Conservation (phyloP, 2,329 filamentous ascomycete species). For the Dactylonectria estremocensis region DNA sequence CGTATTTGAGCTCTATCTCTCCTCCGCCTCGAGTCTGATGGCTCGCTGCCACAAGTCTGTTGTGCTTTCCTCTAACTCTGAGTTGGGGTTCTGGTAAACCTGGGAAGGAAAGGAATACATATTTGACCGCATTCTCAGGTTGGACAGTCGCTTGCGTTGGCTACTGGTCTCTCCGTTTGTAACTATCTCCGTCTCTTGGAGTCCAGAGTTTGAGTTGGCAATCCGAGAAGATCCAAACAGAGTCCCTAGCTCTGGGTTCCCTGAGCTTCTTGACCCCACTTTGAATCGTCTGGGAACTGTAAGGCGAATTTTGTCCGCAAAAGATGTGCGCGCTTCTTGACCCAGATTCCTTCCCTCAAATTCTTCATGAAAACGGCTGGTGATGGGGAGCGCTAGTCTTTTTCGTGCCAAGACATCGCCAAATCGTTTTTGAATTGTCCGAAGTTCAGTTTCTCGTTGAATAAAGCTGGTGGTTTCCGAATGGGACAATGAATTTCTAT, state of each 20-base stretch:
- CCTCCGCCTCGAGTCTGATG: slow-evolving; percentile 44
- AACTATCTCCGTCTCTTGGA: not conserved
- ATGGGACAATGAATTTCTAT: slow-evolving; percentile 35
- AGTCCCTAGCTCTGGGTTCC: not conserved
- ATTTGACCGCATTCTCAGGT: slow-evolving; percentile 37
- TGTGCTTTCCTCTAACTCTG: slow-evolving; percentile 40
- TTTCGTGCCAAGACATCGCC: slow-evolving; percentile 51
- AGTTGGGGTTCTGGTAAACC: slow-evolving; percentile 27
- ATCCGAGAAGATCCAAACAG: not conserved
- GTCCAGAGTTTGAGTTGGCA: not conserved
- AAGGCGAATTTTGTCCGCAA: slow-evolving; percentile 56
- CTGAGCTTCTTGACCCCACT: slow-evolving; percentile 29
- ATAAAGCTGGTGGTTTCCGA: slow-evolving; percentile 58
- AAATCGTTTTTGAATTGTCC: slow-evolving; percentile 59
- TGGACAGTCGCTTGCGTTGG: slow-evolving; percentile 35
- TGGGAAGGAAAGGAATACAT: slow-evolving; percentile 27
- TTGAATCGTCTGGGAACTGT: slow-evolving; percentile 52
- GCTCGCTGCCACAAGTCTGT: slow-evolving; percentile 49
- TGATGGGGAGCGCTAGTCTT: slow-evolving; percentile 48
- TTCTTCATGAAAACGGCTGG: slow-evolving; percentile 61
- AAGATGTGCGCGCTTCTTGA: slow-evolving; percentile 41
- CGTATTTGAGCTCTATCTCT: slow-evolving; percentile 34
- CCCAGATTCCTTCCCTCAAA: slow-evolving; percentile 43
- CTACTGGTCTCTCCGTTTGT: slow-evolving; percentile 17
- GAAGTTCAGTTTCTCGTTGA: slow-evolving; percentile 57